A percentile compares a stretch with the other conserved stretches of the same genome.
These are phyloP conservation scores for Aspergillus nomiae DNA, from an alignment of 2,329 filamentous ascomycete species.

Conservation along the genomic window DNA sequence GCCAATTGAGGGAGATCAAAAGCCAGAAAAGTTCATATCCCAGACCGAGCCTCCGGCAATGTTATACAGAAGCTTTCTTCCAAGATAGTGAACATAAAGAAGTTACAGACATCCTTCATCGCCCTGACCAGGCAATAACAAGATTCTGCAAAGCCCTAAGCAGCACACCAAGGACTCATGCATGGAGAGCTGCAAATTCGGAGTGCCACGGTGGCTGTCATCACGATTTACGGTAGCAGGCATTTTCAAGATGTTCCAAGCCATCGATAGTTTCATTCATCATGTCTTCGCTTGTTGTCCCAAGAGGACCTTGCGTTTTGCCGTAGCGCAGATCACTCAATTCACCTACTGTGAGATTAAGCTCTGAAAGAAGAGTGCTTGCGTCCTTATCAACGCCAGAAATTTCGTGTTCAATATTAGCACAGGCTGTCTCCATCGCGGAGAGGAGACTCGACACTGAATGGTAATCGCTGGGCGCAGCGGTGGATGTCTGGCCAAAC, in stretches of 20 bases:
- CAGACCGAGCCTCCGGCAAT: not conserved
- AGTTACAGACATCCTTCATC: not conserved
- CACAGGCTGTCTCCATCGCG: conserved; percentile 68
- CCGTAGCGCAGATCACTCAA: conserved; percentile 85
- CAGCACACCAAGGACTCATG: not conserved
- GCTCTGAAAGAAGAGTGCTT: conserved; percentile 58
- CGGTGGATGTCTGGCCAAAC: conserved; percentile 53
- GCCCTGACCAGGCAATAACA: not conserved
- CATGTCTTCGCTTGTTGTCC: conserved; percentile 59
- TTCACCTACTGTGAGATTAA: conserved; percentile 68
- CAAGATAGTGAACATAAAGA: too few relatives aligned
- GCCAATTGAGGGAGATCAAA: not conserved
- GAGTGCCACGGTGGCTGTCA: too few relatives aligned
- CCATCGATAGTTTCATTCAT: conserved; percentile 68
- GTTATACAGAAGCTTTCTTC: not conserved
- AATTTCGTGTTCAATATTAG: conserved; percentile 69
- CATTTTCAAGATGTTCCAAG: conserved; percentile 63
- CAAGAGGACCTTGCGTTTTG: conserved; percentile 56
- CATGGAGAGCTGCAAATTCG: not conserved
- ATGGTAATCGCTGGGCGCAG: conserved; percentile 53
- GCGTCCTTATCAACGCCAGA: conserved; percentile 67
- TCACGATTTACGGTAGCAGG: conserved; percentile 52
- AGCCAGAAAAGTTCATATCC: not conserved
- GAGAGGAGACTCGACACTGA: conserved; percentile 66
- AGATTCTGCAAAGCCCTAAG: not conserved